Percentiles rank a stretch among this genome's conserved stretches.
phyloP scores from a whole-genome alignment of 495 filamentous ascomycete genomes.

The Penicillium diatomitis region DNA sequence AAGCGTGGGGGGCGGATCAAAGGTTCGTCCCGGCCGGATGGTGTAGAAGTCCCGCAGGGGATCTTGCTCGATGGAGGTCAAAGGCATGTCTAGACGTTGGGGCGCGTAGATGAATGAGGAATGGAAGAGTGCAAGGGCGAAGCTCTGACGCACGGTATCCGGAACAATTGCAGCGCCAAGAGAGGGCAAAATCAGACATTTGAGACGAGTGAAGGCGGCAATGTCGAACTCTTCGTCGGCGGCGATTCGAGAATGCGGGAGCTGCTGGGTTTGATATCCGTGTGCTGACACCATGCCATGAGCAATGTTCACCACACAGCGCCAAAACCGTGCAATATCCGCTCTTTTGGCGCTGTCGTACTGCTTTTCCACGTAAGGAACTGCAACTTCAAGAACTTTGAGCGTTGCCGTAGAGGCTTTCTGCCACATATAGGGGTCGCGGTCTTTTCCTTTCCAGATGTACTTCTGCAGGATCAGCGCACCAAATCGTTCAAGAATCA shows the following conservation, averaged over 20 bases:
- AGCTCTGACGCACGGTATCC: slow-evolving; percentile 58
- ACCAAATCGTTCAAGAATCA: slow-evolving; percentile 52
- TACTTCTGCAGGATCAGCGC: slow-evolving; percentile 70
- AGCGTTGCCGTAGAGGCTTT: slow-evolving; percentile 63
- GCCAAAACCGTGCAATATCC: slow-evolving; percentile 34
- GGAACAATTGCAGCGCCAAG: slow-evolving; percentile 57
- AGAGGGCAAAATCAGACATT: slow-evolving; percentile 61
- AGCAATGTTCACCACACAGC: slow-evolving; percentile 27
- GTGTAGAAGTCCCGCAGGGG: slow-evolving; percentile 56
- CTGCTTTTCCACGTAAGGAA: slow-evolving; percentile 51
- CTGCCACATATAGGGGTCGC: slow-evolving; percentile 62
- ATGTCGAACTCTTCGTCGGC: slow-evolving; percentile 70
- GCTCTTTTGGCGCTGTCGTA: slow-evolving; percentile 21
- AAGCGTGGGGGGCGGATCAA: slow-evolving; percentile 52
- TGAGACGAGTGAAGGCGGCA: slow-evolving; percentile 55
- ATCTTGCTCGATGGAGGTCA: slow-evolving; percentile 33
- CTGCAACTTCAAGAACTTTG: slow-evolving; percentile 54
- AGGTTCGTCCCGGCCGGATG: slow-evolving; percentile 59
- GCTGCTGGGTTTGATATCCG: slow-evolving; percentile 21
- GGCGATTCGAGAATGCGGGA: slow-evolving; percentile 19
- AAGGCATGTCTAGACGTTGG: slow-evolving; percentile 52
- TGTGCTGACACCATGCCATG: slow-evolving; percentile 34
- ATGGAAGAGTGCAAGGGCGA: slow-evolving; percentile 67
- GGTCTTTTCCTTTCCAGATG: slow-evolving; percentile 48
- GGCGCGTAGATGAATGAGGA: slow-evolving; percentile 73